Percentiles rank a stretch among this genome's conserved stretches.
Evolutionary conservation across 139 green algal genomes (phyloP).

Genomic region (Pseudopediastrum boryanum): DNA sequence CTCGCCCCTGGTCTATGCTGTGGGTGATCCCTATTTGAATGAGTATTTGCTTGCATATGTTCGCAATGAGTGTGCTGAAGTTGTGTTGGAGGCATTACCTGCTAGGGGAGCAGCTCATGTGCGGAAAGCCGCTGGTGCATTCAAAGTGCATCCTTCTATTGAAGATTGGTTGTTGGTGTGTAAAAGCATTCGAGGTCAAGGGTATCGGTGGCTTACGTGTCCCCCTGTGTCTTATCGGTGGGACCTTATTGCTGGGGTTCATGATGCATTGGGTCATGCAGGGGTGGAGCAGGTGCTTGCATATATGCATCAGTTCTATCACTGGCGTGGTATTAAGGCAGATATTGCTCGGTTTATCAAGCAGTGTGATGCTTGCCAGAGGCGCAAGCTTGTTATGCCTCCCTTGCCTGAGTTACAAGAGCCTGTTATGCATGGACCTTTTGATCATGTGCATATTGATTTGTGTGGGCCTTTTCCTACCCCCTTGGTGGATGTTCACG

Average conservation of each 20-base stretch:
- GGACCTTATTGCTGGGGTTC: constrained; percentile 19
- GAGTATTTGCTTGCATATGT: constrained; percentile 4
- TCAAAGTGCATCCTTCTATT: not conserved
- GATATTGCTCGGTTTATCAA: no score
- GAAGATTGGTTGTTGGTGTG: constrained; percentile 17
- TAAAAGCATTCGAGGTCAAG: not conserved
- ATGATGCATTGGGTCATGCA: constrained; percentile 36
- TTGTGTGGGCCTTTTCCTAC: no score
- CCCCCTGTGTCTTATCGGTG: constrained; percentile 24
- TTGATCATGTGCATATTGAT: constrained; percentile 13
- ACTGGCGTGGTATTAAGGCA: no score
- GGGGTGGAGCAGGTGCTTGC: constrained; percentile 19
- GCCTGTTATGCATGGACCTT: no score
- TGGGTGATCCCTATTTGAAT: constrained; percentile 7
- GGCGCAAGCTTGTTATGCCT: no score
- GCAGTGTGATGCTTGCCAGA: no score
- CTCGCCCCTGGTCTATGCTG: not conserved
- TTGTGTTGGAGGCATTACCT: not conserved
- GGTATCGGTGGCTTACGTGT: not conserved
- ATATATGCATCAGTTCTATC: constrained; percentile 21
- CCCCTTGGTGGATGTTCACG: not conserved
- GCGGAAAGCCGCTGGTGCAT: not conserved
- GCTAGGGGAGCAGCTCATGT: not conserved
- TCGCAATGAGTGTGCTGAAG: not conserved
- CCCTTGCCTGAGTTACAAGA: no score